Evolutionary conservation across 2,329 filamentous ascomycete genomes (phyloP).

Genomic region (Pseudopithomyces chartarum): DNA sequence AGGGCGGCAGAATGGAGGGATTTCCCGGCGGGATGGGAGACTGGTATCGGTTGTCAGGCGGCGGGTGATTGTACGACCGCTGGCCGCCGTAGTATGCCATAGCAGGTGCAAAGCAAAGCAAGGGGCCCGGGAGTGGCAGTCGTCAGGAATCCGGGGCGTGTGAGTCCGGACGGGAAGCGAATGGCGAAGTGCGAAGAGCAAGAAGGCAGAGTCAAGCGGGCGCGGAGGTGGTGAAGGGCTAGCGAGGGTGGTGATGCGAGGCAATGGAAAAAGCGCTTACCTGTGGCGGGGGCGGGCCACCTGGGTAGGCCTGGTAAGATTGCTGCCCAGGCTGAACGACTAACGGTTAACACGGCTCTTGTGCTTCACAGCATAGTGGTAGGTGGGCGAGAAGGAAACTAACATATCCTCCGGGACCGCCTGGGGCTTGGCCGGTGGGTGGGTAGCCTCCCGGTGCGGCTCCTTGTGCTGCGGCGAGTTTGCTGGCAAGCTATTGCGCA

Average conservation of each 20-base stretch:
- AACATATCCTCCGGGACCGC: conserved; percentile 2
- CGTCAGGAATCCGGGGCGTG: too few species aligned
- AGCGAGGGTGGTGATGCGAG: neutral
- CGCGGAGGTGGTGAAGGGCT: neutral
- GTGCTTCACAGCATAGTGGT: neutral
- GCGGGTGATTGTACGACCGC: conserved; percentile 31
- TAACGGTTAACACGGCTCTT: conserved; percentile 7
- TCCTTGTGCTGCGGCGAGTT: conserved; percentile 5
- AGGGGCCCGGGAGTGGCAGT: neutral
- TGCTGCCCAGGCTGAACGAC: conserved; percentile 6
- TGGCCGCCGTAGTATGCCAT: conserved; percentile 41
- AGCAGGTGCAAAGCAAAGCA: conserved; percentile 9
- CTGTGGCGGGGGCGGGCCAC: conserved; percentile 1
- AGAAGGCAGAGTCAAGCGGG: neutral
- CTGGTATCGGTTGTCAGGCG: conserved; percentile 35
- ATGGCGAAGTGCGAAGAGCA: neutral
- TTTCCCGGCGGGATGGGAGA: conserved; percentile 25
- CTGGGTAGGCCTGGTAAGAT: conserved; percentile 6
- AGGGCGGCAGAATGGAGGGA: conserved; percentile 36
- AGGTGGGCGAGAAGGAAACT: neutral
- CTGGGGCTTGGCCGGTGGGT: neutral
- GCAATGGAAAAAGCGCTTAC: neutral
- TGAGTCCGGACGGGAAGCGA: neutral
- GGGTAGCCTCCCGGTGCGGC: neutral
- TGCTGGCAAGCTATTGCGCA: conserved; percentile 4